Evolutionary conservation across 2,329 filamentous ascomycete species (phyloP), one percentile per base, ranked within the genome.

Genomic region (Mycosphaerella sp.): DNA sequence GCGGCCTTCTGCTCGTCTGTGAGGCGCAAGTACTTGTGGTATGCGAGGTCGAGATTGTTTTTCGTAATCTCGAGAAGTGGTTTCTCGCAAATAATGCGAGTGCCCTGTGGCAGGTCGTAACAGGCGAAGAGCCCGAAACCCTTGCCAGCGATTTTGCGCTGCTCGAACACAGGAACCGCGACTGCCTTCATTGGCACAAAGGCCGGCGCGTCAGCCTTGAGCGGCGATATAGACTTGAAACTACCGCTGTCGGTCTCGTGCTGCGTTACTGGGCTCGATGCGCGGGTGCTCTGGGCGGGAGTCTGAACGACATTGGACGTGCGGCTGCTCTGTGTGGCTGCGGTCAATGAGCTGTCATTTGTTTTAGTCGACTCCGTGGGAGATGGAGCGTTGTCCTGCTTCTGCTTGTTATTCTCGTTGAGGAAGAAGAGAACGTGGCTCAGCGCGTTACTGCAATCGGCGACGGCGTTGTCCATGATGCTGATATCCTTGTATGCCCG

Each of bases 121-220:
- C 36, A 49, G 3, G 64, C 63, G 43, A 64, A 62, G 8, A 64
- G 44, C 8, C 61, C 64, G 6, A 55, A 25, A 13, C 63, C 63
- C 35, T 60, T 63, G 25, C 53, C 46, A n/a, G 21, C 30, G 4
- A 51, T 54, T 14, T 51, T 17, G 40, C 59, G 55, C 14, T 59
- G 17, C 35, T 59, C 55, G 45, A 56, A 57, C 34, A 48, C 13
- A 32, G 52, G 39, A 3, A 43, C 17, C 1, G 18, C 18, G 16
- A 18, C 14, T 25, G 32, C 6, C 17, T 28, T 21, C 16, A 41
- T 40, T 9, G 47, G 47, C 7, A 48, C 45, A n/a, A 48, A 48
- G 5, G 14, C 16, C 17, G 45, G 45, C 13, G 36, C 45, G 18
- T 48, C 45, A 13, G 45, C 45, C 28, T 48, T 48, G 21, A 48